Evolutionary conservation across 495 filamentous ascomycete genomes (phyloP), one percentile per base, ranked within the genome.

Genomic region (Aspergillus coremiiformis): DNA sequence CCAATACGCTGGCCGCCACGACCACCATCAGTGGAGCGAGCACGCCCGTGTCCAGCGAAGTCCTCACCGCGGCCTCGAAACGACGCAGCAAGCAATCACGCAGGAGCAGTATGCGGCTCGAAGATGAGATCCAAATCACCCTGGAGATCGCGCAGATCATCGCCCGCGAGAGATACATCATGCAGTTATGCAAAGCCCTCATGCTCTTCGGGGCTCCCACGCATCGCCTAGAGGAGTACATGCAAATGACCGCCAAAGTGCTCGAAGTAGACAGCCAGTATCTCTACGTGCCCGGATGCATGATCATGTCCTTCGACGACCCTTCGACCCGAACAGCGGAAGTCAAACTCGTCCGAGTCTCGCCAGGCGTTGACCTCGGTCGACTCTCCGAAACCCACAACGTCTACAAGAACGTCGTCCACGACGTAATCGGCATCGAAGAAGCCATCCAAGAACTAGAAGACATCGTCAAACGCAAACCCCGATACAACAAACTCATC

Each of bases 291-390:
- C 91, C 91, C 1, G 88, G 87, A 11, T 92, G 86, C 62, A 95
- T 95, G 90, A 84, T 96, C 56, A 85, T 94, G 62, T 89, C 87
- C 1, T 95, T 95, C 57, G 90, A 94, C 61, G 90, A 96, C 70
- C 78, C 82, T 7, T 79, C 82, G 14, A 93, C 88, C 0, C 86
- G 94, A 55, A 95, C 90, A 1, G 87, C 89, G 8, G 90, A 95
- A 61, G 84, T 95, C 47, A 91, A 92, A 64, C 80, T 96, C 24
- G 83, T 96, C 15, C 82, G 86, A 9, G 74, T 80, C 2, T 67
- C 66, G 1, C 86, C 89, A 63, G 88, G 87, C 1, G 76, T 96
- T 21, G 85, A 96, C 66, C 76, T 96, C 1, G 86, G 87, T 8
- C 87, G 84, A 42, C 75, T 96, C 9, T 76, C 85, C 3, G 89